phyloP scores from a whole-genome alignment of 352 stramenopile genomes.

The Phytophthora citricola region DNA sequence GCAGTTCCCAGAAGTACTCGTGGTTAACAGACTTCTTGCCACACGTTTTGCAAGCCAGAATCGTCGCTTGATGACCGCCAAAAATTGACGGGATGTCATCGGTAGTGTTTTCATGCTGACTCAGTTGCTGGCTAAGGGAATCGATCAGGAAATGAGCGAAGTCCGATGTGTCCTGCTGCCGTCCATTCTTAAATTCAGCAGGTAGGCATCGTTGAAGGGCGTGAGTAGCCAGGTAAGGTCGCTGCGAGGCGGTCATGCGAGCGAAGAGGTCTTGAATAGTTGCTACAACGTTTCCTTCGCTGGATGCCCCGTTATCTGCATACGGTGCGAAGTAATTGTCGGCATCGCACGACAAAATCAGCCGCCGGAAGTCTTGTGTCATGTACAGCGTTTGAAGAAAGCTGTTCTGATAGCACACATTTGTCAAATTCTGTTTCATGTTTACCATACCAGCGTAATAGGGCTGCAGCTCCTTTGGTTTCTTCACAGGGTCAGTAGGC shows the following conservation, averaged over 20 bases:
- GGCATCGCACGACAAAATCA: slow-evolving; percentile 69
- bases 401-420: slow-evolving; percentile 93
- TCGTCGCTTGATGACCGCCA: slow-evolving; percentile 81
- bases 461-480: slow-evolving; percentile 53
- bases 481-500: slow-evolving; percentile 41
- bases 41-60: slow-evolving; percentile 84
- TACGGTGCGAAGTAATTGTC: slow-evolving; percentile 46
- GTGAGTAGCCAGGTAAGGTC: slow-evolving; percentile 70
- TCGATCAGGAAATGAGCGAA: slow-evolving; percentile 90
- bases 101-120: slow-evolving; percentile 58
- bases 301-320: slow-evolving; percentile 26
- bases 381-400: slow-evolving; percentile 90
- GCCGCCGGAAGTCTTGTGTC: slow-evolving; percentile 81
- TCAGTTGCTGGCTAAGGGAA: slow-evolving; percentile 74
- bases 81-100: slow-evolving; percentile 80
- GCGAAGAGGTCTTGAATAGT: slow-evolving; percentile 81
- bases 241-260: slow-evolving; percentile 73
- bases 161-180: slow-evolving; percentile 88
- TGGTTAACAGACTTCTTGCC: slow-evolving; percentile 82
- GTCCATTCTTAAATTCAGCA: slow-evolving; percentile 77
- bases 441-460: slow-evolving; percentile 89
- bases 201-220: slow-evolving; percentile 75
- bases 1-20: slow-evolving; percentile 91
- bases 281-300: slow-evolving; percentile 54
- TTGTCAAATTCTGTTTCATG: slow-evolving; percentile 91